phyloP scores from a whole-genome alignment of 2,329 filamentous ascomycete genomes.

The Juglanconis oblonga region DNA sequence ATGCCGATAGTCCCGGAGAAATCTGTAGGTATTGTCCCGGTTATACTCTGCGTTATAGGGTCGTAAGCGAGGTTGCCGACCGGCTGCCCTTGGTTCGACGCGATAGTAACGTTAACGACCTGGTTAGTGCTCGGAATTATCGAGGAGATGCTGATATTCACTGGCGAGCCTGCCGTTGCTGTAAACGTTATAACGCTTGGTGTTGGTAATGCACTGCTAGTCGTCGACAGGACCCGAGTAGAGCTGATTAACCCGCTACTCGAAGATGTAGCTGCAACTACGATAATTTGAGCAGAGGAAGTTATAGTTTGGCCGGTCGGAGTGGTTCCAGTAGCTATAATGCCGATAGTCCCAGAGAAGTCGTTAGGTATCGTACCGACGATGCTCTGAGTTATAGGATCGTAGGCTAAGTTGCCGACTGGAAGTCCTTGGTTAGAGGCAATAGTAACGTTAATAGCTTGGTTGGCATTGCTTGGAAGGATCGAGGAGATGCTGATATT shows the following conservation, averaged over 20 bases:
- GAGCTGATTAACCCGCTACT: too few species aligned
- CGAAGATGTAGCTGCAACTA: background rate
- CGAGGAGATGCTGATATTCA: background rate
- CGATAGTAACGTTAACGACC: background rate
- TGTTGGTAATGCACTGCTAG: background rate
- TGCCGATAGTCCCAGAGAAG: background rate
- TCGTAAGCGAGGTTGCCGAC: too few species aligned
- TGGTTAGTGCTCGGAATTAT: background rate
- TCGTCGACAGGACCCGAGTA: too few species aligned
- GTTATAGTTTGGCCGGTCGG: background rate
- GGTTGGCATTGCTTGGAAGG: background rate
- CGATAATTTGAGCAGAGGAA: background rate
- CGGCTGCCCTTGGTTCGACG: background rate
- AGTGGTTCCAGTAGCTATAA: background rate
- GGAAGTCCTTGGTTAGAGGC: background rate
- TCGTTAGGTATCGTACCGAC: background rate
- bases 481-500: background rate
- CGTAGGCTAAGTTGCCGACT: too few species aligned
- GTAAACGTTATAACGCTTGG: background rate
- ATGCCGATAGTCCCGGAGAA: background rate
- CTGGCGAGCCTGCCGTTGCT: background rate
- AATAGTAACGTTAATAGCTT: background rate
- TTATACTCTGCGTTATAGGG: background rate
- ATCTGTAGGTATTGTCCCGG: background rate
- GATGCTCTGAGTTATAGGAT: background rate